A percentile compares a stretch with the other conserved stretches of the same genome.
Conservation (phyloP, 2,329 filamentous ascomycete genomes). For the Xylogone sp. region DNA sequence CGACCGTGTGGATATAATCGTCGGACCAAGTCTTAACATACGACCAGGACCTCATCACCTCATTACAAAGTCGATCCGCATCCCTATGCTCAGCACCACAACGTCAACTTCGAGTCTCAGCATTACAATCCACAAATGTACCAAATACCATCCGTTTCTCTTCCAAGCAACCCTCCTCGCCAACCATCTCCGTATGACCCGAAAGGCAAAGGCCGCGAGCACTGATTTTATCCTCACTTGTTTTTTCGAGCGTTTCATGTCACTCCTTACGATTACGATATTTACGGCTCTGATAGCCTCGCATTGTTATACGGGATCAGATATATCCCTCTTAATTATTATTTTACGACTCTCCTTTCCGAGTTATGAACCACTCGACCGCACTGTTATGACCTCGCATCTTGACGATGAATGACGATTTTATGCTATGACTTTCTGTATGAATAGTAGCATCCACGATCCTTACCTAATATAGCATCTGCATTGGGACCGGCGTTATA, state of each 20-base stretch:
- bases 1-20: conserved; percentile 31
- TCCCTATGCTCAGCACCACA: conserved; percentile 10
- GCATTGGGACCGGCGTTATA: neutral
- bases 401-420: conserved; percentile 23
- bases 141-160: conserved; percentile 11
- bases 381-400: conserved; percentile 11
- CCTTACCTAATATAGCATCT: conserved; percentile 7
- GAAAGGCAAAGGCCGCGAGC: conserved; percentile 28
- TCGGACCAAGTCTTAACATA: conserved; percentile 30
- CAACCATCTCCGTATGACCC: conserved; percentile 17
- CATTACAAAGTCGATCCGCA: conserved; percentile 20
- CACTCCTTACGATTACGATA: conserved; percentile 4
- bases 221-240: conserved; percentile 18
- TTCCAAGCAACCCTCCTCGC: conserved; percentile 22
- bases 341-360: conserved; percentile 17
- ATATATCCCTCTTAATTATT: conserved; percentile 17
- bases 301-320: conserved; percentile 7
- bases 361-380: neutral
- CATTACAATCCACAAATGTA: conserved; percentile 15
- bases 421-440: conserved; percentile 26
- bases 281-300: conserved; percentile 12
- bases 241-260: neutral
- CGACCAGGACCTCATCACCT: conserved; percentile 26
- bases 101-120: conserved; percentile 21
- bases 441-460: conserved; percentile 23